phyloP scores from a whole-genome alignment of 129 eudicot species.

The Escallonia rubra region DNA sequence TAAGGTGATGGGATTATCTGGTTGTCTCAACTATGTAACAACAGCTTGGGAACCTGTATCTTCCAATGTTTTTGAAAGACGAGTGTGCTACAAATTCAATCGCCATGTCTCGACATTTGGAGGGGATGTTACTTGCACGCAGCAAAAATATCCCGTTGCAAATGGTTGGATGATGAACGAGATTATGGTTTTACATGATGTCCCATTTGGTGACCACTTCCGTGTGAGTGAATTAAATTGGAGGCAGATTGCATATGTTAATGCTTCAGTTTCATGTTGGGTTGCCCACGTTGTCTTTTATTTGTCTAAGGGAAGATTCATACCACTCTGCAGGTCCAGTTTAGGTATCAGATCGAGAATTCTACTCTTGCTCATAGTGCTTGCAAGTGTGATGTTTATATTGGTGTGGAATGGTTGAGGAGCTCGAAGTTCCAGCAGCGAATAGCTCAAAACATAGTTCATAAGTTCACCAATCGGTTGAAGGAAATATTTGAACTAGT shows the following conservation, averaged over 20 bases:
- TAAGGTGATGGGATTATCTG: slow-evolving; percentile 62
- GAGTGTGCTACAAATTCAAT: slow-evolving; percentile 54
- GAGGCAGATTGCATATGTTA: background rate
- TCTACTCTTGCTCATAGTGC: slow-evolving; percentile 18
- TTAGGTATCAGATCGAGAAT: slow-evolving; percentile 49
- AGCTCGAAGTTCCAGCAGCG: slow-evolving; percentile 58
- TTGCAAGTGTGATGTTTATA: slow-evolving; percentile 52
- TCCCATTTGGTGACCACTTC: slow-evolving; percentile 71
- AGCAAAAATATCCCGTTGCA: slow-evolving; percentile 37
- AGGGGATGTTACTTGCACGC: slow-evolving; percentile 82
- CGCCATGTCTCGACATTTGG: slow-evolving; percentile 71
- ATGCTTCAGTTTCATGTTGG: no score
- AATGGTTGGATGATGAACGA: slow-evolving; percentile 68
- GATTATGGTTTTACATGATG: slow-evolving; percentile 59
- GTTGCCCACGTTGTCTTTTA: no score
- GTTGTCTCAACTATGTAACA: slow-evolving; percentile 62
- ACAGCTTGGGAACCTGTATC: slow-evolving; percentile 56
- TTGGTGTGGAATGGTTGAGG: slow-evolving; percentile 76
- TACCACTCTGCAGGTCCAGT: slow-evolving; percentile 39
- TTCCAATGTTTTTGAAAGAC: slow-evolving; percentile 46
- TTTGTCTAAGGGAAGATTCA: background rate
- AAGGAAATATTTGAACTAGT: slow-evolving; percentile 47
- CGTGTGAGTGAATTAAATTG: slow-evolving; percentile 42
- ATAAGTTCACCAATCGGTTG: slow-evolving; percentile 39
- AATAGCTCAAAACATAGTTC: slow-evolving; percentile 39